Conservation (phyloP, 2,329 filamentous ascomycete genomes). For the Fusarium buharicum region DNA sequence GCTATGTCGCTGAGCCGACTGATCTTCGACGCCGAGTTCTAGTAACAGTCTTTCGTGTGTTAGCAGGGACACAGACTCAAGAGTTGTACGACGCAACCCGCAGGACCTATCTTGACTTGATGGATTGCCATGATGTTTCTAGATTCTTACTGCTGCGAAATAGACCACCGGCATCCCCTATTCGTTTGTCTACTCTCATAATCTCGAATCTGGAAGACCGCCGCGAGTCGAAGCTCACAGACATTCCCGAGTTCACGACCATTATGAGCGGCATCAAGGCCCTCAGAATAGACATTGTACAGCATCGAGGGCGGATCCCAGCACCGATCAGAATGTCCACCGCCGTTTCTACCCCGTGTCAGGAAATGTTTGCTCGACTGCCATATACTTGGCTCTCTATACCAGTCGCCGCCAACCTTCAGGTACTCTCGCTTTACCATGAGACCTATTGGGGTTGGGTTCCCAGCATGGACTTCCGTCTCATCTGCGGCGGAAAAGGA, state of each 20-base stretch:
- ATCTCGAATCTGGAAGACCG: background rate
- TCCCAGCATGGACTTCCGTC: background rate
- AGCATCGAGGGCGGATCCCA: background rate
- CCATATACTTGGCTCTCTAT: background rate
- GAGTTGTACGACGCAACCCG: background rate
- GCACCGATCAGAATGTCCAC: background rate
- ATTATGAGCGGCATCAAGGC: background rate
- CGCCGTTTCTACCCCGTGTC: background rate
- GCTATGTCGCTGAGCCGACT: fast-evolving
- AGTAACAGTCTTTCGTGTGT: background rate
- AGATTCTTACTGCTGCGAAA: background rate
- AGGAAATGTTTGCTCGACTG: background rate
- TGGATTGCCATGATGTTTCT: no score
- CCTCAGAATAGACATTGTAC: background rate
- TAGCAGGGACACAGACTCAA: background rate
- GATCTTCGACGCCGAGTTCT: background rate
- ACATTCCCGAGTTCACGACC: background rate
- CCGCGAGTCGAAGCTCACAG: background rate
- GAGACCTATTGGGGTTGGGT: conserved; percentile 3
- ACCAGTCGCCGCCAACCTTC: background rate
- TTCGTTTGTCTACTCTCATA: background rate
- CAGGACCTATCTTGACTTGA: background rate
- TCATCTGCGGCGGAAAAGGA: background rate
- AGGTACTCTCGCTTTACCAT: conserved; percentile 1
- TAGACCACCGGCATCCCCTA: fast-evolving